These are phyloP conservation scores for Brettanomyces anomalus DNA, from an alignment of 805 yeast genomes.

Conservation along the genomic window DNA sequence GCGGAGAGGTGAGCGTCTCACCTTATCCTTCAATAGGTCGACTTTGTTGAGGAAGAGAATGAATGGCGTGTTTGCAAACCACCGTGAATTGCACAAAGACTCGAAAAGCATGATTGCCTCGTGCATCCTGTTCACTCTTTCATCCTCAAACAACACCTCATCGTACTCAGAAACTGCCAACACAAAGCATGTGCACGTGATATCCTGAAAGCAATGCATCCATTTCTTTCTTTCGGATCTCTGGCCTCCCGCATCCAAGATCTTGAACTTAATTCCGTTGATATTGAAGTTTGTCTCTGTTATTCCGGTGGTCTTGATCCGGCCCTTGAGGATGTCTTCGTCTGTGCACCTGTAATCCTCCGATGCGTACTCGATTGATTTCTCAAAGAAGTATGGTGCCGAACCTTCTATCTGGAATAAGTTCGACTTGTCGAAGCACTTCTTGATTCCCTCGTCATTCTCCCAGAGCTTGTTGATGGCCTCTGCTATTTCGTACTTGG, in stretches of 20 bases:
- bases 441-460: conserved; percentile 55
- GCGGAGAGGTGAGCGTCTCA: conserved; percentile 54
- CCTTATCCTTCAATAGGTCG: conserved; percentile 70
- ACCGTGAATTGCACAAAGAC: conserved; percentile 71
- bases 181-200: conserved; percentile 81
- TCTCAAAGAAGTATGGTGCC: conserved; percentile 72
- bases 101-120: conserved; percentile 83
- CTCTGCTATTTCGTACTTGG: conserved; percentile 51
- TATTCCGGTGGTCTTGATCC: conserved; percentile 94
- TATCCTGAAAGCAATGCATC: conserved; percentile 90
- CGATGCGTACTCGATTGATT: conserved; percentile 55
- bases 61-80: conserved; percentile 83
- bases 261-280: conserved; percentile 55
- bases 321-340: conserved; percentile 78
- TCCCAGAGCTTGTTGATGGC: conserved; percentile 68
- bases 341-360: conserved; percentile 64
- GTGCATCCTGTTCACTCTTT: conserved; percentile 78
- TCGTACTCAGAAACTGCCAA: conserved; percentile 89
- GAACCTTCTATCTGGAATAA: conserved; percentile 82
- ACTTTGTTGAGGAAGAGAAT: conserved; percentile 84
- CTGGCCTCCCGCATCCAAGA: conserved; percentile 96
- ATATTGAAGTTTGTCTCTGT: conserved; percentile 77
- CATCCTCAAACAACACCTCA: conserved; percentile 86
- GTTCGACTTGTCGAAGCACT: conserved; percentile 51
- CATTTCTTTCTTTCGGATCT: conserved; percentile 85